phyloP scores from a whole-genome alignment of 2,329 filamentous ascomycete genomes.

The Tympanopsis confertula region DNA sequence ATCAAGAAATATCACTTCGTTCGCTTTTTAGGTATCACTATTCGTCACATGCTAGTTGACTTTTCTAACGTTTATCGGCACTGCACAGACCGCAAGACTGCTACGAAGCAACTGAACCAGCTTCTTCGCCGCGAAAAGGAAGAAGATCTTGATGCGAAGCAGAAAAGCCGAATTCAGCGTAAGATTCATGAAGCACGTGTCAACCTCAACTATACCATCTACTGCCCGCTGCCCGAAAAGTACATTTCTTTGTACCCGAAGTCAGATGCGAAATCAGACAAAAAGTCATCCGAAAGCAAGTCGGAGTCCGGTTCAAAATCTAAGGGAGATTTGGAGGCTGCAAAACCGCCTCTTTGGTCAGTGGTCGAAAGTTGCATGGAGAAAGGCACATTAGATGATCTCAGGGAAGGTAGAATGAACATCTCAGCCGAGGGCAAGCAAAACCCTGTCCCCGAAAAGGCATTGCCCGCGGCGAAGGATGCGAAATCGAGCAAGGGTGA shows the following conservation, averaged over 20 bases:
- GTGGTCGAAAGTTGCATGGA: conserved; percentile 28
- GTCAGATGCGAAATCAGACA: neutral
- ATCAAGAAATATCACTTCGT: conserved; percentile 54
- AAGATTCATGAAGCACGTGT: conserved; percentile 36
- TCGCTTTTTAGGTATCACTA: conserved; percentile 41
- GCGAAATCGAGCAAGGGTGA: neutral
- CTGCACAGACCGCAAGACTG: conserved; percentile 25
- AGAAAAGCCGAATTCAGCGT: conserved; percentile 13
- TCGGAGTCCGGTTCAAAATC: conserved; percentile 1
- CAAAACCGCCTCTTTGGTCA: conserved; percentile 28
- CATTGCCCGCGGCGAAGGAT: neutral
- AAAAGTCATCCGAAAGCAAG: neutral
- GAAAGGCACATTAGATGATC: conserved; percentile 11
- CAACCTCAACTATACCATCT: conserved; percentile 51
- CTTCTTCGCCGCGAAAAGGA: conserved; percentile 23
- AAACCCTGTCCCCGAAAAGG: conserved; percentile 1
- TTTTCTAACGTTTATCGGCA: conserved; percentile 3
- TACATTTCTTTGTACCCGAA: conserved; percentile 44
- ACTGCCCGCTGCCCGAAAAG: conserved; percentile 45
- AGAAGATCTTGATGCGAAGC: conserved; percentile 13
- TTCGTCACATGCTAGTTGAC: neutral
- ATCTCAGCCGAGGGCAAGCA: neutral
- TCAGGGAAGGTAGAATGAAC: neutral
- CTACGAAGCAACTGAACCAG: conserved; percentile 21
- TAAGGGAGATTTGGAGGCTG: conserved; percentile 8